phyloP scores from a whole-genome alignment of 768 basidiomycete genomes.

The Leccinum pellstonianum region DNA sequence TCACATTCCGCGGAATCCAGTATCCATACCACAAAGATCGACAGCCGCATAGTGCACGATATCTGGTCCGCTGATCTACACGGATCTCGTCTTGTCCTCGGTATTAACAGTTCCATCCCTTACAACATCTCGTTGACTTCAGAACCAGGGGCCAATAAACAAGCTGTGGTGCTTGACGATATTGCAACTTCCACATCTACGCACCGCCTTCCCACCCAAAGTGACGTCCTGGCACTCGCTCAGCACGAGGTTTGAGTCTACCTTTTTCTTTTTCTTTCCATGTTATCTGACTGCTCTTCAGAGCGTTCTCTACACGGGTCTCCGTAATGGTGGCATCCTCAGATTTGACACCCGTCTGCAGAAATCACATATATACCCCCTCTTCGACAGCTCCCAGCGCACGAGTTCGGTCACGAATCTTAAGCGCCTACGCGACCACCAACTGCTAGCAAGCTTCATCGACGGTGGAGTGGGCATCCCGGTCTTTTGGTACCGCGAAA shows the following conservation, averaged over 20 bases:
- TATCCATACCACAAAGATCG: constrained; percentile 28
- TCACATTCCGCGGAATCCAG: constrained; percentile 7
- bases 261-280: neutral
- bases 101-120: constrained; percentile 30
- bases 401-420: constrained; percentile 56
- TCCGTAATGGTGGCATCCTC: constrained; percentile 57
- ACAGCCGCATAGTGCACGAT: constrained; percentile 46
- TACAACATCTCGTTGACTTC: neutral
- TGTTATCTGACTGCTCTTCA: constrained; percentile 22
- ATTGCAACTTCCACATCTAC: constrained; percentile 40
- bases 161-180: constrained; percentile 52
- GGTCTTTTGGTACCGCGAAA: neutral
- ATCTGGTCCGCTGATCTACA: constrained; percentile 55
- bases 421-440: constrained; percentile 45
- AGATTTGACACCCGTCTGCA: constrained; percentile 56
- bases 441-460: constrained; percentile 57
- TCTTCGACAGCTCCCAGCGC: constrained; percentile 38
- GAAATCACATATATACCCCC: constrained; percentile 36
- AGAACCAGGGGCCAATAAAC: constrained; percentile 50
- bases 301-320: constrained; percentile 54
- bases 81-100: constrained; percentile 50
- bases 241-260: constrained; percentile 45
- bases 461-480: constrained; percentile 52
- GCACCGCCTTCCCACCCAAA: constrained; percentile 48
- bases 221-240: constrained; percentile 63